phyloP scores from a whole-genome alignment of 306 rosid species.

The Pachyrhizus erosus region DNA sequence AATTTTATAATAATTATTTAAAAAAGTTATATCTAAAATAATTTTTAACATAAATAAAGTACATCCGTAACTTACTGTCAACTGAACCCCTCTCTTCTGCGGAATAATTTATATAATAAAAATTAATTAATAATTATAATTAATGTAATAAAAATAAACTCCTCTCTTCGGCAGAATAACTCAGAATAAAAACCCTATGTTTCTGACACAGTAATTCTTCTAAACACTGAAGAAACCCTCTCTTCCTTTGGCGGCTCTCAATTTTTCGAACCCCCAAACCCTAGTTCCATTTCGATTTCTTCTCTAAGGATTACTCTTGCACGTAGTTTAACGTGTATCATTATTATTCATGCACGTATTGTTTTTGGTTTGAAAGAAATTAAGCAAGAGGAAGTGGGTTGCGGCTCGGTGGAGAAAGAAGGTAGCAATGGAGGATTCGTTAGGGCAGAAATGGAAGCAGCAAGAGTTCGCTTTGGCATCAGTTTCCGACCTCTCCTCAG shows the following conservation, averaged over 20 bases:
- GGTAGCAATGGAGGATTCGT: slow-evolving; percentile 63
- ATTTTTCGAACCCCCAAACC: slow-evolving; percentile 59
- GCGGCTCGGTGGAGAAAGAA: neutral
- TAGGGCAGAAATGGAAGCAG: slow-evolving; percentile 50
- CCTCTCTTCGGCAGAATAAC: neutral
- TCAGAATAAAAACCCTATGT: neutral
- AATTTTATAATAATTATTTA: no score
- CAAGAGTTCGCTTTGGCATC: slow-evolving; percentile 72
- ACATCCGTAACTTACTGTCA: no score
- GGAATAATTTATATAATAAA: neutral
- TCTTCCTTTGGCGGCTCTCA: slow-evolving; percentile 73
- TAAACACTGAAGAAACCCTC: slow-evolving; percentile 54
- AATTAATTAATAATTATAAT: neutral
- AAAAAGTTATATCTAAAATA: no score
- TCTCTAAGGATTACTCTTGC: neutral
- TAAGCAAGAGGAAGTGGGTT: neutral
- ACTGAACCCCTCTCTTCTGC: no score
- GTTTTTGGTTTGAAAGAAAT: neutral
- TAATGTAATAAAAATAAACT: neutral
- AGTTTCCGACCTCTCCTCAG: slow-evolving; percentile 65
- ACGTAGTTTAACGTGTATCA: neutral
- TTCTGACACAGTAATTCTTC: slow-evolving; percentile 35
- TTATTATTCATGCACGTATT: neutral
- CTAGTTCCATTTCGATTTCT: slow-evolving; percentile 48
- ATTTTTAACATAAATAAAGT: no score